Evolutionary conservation across 495 filamentous ascomycete species (phyloP), one percentile per base, ranked within the genome.

Genomic region (Xylaria telfairii): DNA sequence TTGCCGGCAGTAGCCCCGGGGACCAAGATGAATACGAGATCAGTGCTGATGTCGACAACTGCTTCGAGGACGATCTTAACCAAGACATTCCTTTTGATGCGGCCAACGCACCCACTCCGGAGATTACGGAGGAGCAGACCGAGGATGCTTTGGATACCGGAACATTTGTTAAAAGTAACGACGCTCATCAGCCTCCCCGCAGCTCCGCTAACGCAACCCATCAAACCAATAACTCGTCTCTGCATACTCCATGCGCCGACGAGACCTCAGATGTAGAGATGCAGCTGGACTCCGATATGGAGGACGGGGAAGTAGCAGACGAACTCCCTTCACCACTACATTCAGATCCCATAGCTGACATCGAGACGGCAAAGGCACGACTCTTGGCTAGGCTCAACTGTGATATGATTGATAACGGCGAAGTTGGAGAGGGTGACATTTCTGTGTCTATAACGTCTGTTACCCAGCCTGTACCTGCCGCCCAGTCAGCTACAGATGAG

Each of bases 331-430:
- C 64, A 67, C 73, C 46, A 61, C 78, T 70, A 64, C 68, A 39
- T 67, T 73, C 53, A 71, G 79, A 81, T 69, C 65, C 74, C 12
- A 60, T 77, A 74, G 73, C 82, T 78, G 79, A 84, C 72, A 77
- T 92, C 67, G 89, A 87, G 71, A 84, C 82, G 42, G 90, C 88
- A 66, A 90, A 90, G 79, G 81, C 84, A 28, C 86, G 84, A 37
- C 81, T 92, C 8, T 84, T 90, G 65, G 80, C 83, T 15, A 81
- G 79, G 72, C 77, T 90, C 19, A 79, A 76, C 53, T 76, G 65
- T 49, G 70, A 74, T 46, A 70, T 72, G 46, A 15, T 53, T 4
- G 67, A 73, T 3, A 44, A 73, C 15, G 47, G 51, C 24, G 59
- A 57, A 19, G 15, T 28, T 32, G 62, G 53, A 67, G 63, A 63